Conservation (phyloP, 306 rosid species). For the Pueraria montana region DNA sequence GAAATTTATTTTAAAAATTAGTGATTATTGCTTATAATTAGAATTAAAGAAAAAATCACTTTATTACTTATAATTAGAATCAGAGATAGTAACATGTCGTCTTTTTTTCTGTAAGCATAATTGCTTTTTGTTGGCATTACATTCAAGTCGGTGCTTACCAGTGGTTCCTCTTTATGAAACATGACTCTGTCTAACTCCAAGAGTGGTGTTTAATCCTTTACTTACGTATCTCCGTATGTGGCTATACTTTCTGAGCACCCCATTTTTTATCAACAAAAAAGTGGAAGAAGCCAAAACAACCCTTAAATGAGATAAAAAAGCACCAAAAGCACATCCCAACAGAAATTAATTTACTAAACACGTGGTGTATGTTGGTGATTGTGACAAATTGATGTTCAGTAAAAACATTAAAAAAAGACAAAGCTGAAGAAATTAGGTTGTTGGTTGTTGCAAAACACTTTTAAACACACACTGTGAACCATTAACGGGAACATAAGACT, state of each 20-base stretch:
- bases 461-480: conserved; percentile 22
- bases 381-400: conserved; percentile 31
- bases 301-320: not conserved
- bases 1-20: no score
- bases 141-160: conserved; percentile 43
- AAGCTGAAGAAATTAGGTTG: conserved; percentile 36
- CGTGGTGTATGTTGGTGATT: not conserved
- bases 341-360: conserved; percentile 21
- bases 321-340: not conserved
- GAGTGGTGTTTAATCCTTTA: conserved; percentile 38
- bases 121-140: conserved; percentile 40
- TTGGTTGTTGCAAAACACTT: conserved; percentile 45
- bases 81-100: no score
- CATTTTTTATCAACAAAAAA: conserved; percentile 29
- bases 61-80: no score
- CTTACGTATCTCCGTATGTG: conserved; percentile 27
- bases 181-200: conserved; percentile 37
- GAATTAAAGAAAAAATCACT: no score
- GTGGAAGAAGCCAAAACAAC: conserved; percentile 22
- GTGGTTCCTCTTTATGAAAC: conserved; percentile 53
- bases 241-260: conserved; percentile 30
- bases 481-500: conserved; percentile 36
- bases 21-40: no score
- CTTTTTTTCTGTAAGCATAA: conserved; percentile 24
- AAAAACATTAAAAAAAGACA: conserved; percentile 15